Evolutionary conservation across 495 filamentous ascomycete genomes (phyloP).

Genomic region (Bryoglossum gracile): DNA sequence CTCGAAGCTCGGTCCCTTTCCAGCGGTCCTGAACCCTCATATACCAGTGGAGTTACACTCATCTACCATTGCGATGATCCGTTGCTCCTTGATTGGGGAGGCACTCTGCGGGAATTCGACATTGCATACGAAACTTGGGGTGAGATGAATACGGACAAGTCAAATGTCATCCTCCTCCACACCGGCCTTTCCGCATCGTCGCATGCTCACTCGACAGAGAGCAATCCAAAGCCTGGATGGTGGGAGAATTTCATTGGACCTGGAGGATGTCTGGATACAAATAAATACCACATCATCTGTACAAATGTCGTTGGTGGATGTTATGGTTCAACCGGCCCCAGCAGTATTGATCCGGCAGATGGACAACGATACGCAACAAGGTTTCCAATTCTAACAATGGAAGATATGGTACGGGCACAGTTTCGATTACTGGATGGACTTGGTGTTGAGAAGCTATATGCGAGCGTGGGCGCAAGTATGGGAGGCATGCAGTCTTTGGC

Average conservation of each 20-base stretch:
- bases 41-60: conserved; percentile 78
- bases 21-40: conserved; percentile 86
- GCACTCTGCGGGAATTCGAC: conserved; percentile 74
- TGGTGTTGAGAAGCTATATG: conserved; percentile 74
- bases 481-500: conserved; percentile 96
- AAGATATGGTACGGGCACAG: conserved; percentile 96
- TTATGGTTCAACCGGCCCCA: conserved; percentile 91
- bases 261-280: conserved; percentile 75
- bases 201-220: conserved; percentile 82
- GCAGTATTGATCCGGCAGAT: conserved; percentile 81
- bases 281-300: conserved; percentile 89
- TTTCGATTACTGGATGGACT: conserved; percentile 81
- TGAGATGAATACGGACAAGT: conserved; percentile 66
- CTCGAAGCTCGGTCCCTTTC: conserved; percentile 63
- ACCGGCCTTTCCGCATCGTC: conserved; percentile 94
- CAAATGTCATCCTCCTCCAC: conserved; percentile 87
- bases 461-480: conserved; percentile 95
- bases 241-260: conserved; percentile 99
- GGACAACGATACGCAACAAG: conserved; percentile 85
- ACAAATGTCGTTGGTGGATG: conserved; percentile 96
- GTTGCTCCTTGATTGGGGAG: conserved; percentile 87
- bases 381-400: conserved; percentile 93
- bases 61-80: conserved; percentile 66
- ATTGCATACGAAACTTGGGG: conserved; percentile 97
- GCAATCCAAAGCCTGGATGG: conserved; percentile 87